phyloP scores from a whole-genome alignment of 345 rosid genomes.

The Euphorbia lathyris region DNA sequence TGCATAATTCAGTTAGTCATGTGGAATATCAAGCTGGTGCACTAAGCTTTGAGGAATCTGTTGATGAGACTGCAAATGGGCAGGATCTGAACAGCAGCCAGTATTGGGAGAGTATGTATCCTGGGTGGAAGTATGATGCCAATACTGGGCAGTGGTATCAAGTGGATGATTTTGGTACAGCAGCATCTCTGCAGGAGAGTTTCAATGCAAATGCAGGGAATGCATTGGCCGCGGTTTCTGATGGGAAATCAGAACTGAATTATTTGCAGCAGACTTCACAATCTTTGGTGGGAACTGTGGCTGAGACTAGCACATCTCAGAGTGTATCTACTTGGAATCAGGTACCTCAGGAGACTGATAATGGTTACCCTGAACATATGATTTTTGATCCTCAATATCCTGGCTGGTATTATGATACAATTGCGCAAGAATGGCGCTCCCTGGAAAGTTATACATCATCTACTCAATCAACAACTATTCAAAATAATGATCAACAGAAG shows the following conservation, averaged over 20 bases:
- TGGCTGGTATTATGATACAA: slow-evolving; percentile 86
- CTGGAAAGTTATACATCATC: slow-evolving; percentile 67
- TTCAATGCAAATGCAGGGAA: slow-evolving; percentile 25
- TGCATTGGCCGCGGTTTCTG: slow-evolving; percentile 43
- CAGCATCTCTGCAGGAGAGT: slow-evolving; percentile 34
- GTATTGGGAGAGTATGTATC: slow-evolving; percentile 78
- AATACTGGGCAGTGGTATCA: slow-evolving; percentile 84
- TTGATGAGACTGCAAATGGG: slow-evolving; percentile 35
- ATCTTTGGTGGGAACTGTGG: slow-evolving; percentile 45
- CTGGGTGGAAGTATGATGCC: slow-evolving; percentile 84
- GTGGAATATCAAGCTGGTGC: slow-evolving; percentile 32
- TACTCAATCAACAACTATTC: slow-evolving; percentile 36
- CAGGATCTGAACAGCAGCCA: slow-evolving; percentile 52
- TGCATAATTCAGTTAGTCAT: slow-evolving; percentile 37
- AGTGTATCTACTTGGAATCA: slow-evolving; percentile 63
- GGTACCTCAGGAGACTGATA: slow-evolving; percentile 50
- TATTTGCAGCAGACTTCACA: slow-evolving; percentile 64
- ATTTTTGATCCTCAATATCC: slow-evolving; percentile 85
- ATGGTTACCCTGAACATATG: slow-evolving; percentile 89
- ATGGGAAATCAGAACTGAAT: slow-evolving; percentile 48
- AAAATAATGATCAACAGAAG: slow-evolving; percentile 46
- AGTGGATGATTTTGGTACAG: slow-evolving; percentile 42
- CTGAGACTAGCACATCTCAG: slow-evolving; percentile 49
- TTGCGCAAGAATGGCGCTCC: slow-evolving; percentile 65
- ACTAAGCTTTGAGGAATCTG: slow-evolving; percentile 32